phyloP scores from a whole-genome alignment of 2,329 filamentous ascomycete species.

The Fusarium oxysporum region DNA sequence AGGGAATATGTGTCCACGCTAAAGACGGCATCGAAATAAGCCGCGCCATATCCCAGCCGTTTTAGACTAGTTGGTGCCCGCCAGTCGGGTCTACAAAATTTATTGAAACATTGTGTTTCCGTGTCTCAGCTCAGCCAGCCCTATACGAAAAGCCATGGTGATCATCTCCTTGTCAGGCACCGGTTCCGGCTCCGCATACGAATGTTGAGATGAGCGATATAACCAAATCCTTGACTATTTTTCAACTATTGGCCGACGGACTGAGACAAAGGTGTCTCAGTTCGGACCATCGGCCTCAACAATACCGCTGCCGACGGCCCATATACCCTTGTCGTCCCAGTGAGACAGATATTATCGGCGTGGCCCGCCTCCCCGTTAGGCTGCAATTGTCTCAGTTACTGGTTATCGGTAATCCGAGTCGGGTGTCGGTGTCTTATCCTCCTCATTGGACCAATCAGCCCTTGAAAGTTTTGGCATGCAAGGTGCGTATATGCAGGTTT shows the following conservation, averaged over 20 bases:
- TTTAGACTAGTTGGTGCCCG: neutral
- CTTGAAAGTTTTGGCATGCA: neutral
- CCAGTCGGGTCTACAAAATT: neutral
- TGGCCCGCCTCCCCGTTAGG: neutral
- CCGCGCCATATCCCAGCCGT: neutral
- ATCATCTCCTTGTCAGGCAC: neutral
- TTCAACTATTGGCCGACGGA: neutral
- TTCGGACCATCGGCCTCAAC: neutral
- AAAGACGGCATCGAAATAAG: neutral
- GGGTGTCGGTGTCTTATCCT: neutral
- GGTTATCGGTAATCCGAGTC: neutral
- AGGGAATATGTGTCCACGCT: neutral
- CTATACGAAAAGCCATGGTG: neutral
- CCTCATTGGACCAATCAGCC: neutral
- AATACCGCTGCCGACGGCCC: neutral
- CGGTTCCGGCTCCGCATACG: neutral
- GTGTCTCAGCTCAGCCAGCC: neutral
- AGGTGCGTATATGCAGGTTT: neutral
- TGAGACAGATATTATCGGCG: neutral
- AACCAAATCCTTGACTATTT: neutral
- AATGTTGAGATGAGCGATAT: neutral
- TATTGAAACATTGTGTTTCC: neutral
- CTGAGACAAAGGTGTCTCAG: neutral
- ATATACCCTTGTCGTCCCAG: neutral
- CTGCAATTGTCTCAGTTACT: neutral